Evolutionary conservation across 129 eudicot species (phyloP), one percentile per base, ranked within the genome.

Genomic region (Tagetes patula): DNA sequence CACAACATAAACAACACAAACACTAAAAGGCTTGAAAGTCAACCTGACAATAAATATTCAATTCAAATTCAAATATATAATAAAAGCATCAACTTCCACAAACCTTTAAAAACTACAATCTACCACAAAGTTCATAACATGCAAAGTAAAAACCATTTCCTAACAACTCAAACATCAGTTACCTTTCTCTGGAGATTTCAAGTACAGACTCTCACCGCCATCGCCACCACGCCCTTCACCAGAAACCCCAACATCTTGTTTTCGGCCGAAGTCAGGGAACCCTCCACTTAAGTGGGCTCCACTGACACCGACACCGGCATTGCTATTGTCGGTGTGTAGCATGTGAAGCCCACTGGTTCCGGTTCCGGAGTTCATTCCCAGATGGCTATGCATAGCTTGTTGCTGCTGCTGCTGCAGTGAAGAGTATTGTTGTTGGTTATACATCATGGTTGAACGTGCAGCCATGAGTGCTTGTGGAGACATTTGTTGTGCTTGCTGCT

Each of bases 401-500:
- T 81, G 87, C 76, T 84, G 96, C 80, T 81, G 87, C 76, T 84
- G 89, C 46, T 89, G 96, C 13, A 84, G 85, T 0, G 92, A 76
- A 2, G 93, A 74, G 71, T 84, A 87, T 11, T 78, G 85, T 40
- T 90, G 96, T 56, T 88, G 87, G 60, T 81, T 80, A 80, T 90
- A 90, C 43, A 87, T 75, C 91, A 85, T 90, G 6, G 90, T 83
- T 4, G 88, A 81, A 3, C 96, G 87, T 6, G 93, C 90, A 3
- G 93, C 90, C 96, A 90, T 90, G 6, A 90, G 79, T 0, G 91
- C 84, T 64, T 90, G 96, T 32, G 88, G 82, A 0, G 88, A 73
- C 90, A 89, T 83, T 48, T 79, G 85, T 65, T 88, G 96, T 6
- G 85, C 86, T 83, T 91, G 97, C 36, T 91, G 95, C 33, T 86